Base-by-base conservation (phyloP, 1,284 basidiomycete genomes). In the Amylostereum areolatum region DNA sequence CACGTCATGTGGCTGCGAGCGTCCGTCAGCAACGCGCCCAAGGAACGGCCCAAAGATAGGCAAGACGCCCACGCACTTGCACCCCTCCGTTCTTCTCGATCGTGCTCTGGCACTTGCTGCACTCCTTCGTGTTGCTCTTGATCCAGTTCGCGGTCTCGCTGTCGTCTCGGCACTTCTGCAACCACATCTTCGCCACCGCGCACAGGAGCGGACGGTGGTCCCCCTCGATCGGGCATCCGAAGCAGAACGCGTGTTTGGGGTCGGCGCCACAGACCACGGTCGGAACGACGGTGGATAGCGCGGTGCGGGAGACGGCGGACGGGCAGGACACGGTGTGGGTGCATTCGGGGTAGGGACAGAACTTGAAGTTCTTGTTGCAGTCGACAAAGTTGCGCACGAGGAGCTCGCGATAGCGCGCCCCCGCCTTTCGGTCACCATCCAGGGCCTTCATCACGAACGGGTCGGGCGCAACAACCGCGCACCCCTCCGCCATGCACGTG, bases 11-110 rank as follows among this genome's bases (percentile, higher is more conserved):
- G 94, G 74, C 91, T 94, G 41, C 9, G 43, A 45, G 35, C 39
- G 47, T 42, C 34, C 7, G 27, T 53, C 47, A 51, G 41, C 48
- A 49, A 35, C 12, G 32, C 29, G 18, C 8, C 28, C 5, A 36
- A n/a, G 12, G 44, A n/a, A 36, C 34, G 7, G 30, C 40, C 34
- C 32, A 32, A 33, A 45, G 29, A 34, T 47, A 53, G 50, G 57
- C 50, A 48, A 49, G 48, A 11, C 37, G 34, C 34, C 9, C 9
- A 83, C 89, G 62, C 65, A 94, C 92, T 97, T 96, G 91, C 96
- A 98, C 4, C 96, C 96, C 95, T n/a, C 96, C 95, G 59, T 98
- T 98, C 86, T 99, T 98, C 78, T 99, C 95, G 56, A 99, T 98
- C 46, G 95, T 97, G 59, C 92, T 94, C 64, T 90, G 84, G 68